phyloP scores from a whole-genome alignment of 176 grass and related monocot species.

The Zoysia pacifica region DNA sequence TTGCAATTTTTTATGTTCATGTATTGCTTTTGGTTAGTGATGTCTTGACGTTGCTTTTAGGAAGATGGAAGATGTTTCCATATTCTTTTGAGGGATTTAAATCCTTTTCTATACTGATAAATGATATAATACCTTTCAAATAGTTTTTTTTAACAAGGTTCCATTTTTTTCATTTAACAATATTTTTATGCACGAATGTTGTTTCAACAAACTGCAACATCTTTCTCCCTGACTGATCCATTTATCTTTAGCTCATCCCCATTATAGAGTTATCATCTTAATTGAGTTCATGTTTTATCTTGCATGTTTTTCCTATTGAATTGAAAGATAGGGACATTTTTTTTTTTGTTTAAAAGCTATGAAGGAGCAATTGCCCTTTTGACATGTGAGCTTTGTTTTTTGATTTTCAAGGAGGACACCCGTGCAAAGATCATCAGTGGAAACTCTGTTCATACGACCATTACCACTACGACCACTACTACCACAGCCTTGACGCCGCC shows the following conservation, averaged over 20 bases:
- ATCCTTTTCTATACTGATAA: slow-evolving; percentile 11
- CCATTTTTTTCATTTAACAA: neutral
- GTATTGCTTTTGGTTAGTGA: neutral
- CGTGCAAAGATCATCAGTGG: slow-evolving; percentile 56
- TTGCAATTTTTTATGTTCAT: too few species aligned
- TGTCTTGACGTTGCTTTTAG: neutral
- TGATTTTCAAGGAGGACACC: slow-evolving; percentile 56
- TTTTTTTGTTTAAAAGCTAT: neutral
- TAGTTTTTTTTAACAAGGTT: neutral
- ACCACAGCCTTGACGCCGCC: slow-evolving; percentile 42
- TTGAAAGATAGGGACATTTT: neutral
- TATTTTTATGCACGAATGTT: neutral
- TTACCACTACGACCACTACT: slow-evolving; percentile 42
- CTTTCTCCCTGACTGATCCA: neutral
- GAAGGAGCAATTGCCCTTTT: slow-evolving; percentile 17
- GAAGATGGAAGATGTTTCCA: neutral
- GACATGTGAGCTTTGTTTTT: slow-evolving; percentile 22
- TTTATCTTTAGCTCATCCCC: neutral
- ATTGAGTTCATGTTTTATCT: neutral
- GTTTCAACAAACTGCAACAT: neutral
- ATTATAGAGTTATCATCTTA: neutral
- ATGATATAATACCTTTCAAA: neutral
- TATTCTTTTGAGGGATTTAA: neutral
- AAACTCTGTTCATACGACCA: slow-evolving; percentile 57
- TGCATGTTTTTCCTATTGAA: slow-evolving; percentile 15